phyloP scores from a whole-genome alignment of 2,329 filamentous ascomycete species.

The Pseudogymnoascus sp. region DNA sequence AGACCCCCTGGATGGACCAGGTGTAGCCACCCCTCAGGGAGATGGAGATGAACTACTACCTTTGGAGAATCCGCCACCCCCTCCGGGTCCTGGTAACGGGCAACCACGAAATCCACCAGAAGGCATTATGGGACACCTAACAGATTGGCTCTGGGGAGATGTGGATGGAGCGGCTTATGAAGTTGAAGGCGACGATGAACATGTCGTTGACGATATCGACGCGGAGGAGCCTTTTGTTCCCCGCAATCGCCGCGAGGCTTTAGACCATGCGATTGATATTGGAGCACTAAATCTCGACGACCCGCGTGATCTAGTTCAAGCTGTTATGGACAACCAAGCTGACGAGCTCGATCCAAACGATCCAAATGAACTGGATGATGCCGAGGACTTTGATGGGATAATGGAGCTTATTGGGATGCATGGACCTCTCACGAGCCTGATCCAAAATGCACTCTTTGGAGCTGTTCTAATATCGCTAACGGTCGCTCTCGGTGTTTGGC shows the following conservation, averaged over 20 bases:
- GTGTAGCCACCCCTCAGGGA: background rate
- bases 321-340: conserved; percentile 35
- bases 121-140: conserved; percentile 36
- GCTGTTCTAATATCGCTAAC: conserved; percentile 82
- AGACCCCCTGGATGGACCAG: background rate
- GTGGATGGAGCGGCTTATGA: conserved; percentile 38
- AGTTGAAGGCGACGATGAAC: conserved; percentile 45
- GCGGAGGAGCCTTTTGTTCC: conserved; percentile 53
- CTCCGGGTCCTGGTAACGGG: background rate
- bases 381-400: conserved; percentile 91
- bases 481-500: conserved; percentile 74
- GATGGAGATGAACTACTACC: background rate
- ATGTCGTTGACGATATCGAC: conserved; percentile 48
- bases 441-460: conserved; percentile 94
- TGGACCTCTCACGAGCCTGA: conserved; percentile 76
- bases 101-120: conserved; percentile 22
- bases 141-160: conserved; percentile 55
- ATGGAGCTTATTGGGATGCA: conserved; percentile 96
- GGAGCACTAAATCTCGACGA: conserved; percentile 12
- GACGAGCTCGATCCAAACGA: conserved; percentile 69
- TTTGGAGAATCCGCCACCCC: background rate
- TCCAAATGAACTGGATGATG: conserved; percentile 68
- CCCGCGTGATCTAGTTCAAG: conserved; percentile 49
- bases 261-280: conserved; percentile 11
- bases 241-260: conserved; percentile 20